Conservation (phyloP, 164 flowering plant genomes). For the Paratinospora sagittata region DNA sequence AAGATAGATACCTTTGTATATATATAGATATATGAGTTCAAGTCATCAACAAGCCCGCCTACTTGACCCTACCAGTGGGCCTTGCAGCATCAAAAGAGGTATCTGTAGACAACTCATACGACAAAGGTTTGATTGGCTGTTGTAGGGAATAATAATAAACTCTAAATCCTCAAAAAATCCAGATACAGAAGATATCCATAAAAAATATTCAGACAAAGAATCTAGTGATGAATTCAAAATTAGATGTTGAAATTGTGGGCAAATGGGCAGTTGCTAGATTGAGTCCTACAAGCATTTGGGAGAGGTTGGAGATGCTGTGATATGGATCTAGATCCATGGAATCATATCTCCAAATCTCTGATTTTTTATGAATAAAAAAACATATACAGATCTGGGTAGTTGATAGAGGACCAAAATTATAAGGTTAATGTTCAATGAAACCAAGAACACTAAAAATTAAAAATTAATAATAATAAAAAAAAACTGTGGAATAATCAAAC, state of each 20-base stretch:
- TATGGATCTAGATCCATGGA: constrained; percentile 18
- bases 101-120: constrained; percentile 11
- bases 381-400: constrained; percentile 25
- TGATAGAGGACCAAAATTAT: constrained; percentile 16
- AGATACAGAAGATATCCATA: constrained; percentile 3
- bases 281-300: neutral
- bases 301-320: neutral
- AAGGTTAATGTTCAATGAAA: constrained; percentile 15
- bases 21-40: constrained; percentile 13
- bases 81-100: constrained; percentile 11
- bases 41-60: constrained; percentile 37
- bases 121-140: constrained; percentile 2
- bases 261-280: constrained; percentile 7
- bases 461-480: neutral
- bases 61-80: constrained; percentile 40
- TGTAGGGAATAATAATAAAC: constrained; percentile 1
- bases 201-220: neutral
- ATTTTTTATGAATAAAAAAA: neutral
- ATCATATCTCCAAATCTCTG: constrained; percentile 30
- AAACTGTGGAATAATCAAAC: neutral
- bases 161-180: constrained; percentile 4
- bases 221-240: constrained; percentile 6
- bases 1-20: constrained; percentile 14
- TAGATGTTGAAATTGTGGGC: neutral
- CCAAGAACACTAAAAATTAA: constrained; percentile 9